Evolutionary conservation across 495 filamentous ascomycete genomes (phyloP).

Genomic region (Gamarada debralockiae): DNA sequence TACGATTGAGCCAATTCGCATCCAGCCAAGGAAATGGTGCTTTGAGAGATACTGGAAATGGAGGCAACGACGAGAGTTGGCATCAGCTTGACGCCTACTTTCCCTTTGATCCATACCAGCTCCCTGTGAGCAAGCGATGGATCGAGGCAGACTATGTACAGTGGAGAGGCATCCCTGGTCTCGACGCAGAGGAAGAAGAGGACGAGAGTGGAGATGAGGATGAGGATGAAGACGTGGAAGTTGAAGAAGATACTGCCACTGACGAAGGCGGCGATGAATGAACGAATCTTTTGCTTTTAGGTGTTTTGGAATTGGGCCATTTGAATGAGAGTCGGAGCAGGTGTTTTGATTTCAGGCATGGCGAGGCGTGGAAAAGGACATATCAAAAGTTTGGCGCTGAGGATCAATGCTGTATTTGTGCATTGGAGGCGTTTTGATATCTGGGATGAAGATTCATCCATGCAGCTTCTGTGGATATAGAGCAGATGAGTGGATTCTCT

Average conservation of each 20-base stretch:
- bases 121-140: constrained; percentile 83
- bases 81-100: constrained; percentile 88
- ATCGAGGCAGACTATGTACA: constrained; percentile 77
- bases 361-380: background rate
- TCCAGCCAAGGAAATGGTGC: constrained; percentile 30
- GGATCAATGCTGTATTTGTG: background rate
- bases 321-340: no score
- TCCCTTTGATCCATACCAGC: constrained; percentile 92
- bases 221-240: constrained; percentile 41
- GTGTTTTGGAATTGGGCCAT: no score
- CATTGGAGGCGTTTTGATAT: background rate
- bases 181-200: constrained; percentile 50
- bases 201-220: constrained; percentile 56
- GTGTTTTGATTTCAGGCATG: background rate
- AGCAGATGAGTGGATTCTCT: background rate
- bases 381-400: background rate
- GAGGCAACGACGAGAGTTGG: constrained; percentile 53
- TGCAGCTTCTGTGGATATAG: background rate
- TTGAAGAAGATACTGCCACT: constrained; percentile 31
- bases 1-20: constrained; percentile 60
- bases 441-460: background rate
- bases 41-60: constrained; percentile 61
- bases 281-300: background rate
- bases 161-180: constrained; percentile 75
- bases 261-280: constrained; percentile 29